Conservation (phyloP, 2,329 filamentous ascomycete species). For the Daldinia sp. region DNA sequence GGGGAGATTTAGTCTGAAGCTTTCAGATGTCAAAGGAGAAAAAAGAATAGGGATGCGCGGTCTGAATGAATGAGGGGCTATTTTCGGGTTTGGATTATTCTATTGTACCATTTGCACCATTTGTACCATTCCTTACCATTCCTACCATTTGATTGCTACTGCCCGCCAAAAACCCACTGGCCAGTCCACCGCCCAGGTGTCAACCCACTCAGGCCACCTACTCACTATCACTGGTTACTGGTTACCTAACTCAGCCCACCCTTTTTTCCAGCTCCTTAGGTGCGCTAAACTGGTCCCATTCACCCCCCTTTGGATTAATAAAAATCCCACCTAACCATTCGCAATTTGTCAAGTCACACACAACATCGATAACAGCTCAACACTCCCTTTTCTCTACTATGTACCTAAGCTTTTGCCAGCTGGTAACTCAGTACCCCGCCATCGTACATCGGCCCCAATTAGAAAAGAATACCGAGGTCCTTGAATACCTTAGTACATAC, state of each 20-base stretch:
- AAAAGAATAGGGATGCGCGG: conserved; percentile 40
- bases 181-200: background rate
- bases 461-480: conserved; percentile 9
- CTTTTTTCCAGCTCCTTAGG: background rate
- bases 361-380: conserved; percentile 13
- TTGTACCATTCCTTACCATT: too few relatives aligned
- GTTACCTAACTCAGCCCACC: background rate
- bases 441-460: conserved; percentile 18
- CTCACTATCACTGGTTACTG: background rate
- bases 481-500: background rate
- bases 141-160: conserved; percentile 31
- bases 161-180: conserved; percentile 22
- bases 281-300: background rate
- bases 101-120: conserved; percentile 7
- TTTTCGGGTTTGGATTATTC: conserved; percentile 39
- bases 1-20: conserved; percentile 34
- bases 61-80: conserved; percentile 47
- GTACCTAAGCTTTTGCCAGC: conserved; percentile 7
- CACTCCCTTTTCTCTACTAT: too few relatives aligned
- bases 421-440: conserved; percentile 30
- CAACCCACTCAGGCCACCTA: background rate
- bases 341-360: conserved; percentile 33
- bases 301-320: conserved; percentile 1
- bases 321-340: conserved; percentile 15
- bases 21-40: conserved; percentile 38